phyloP scores from a whole-genome alignment of 805 yeast genomes.

The Candida coquimbonensis region DNA sequence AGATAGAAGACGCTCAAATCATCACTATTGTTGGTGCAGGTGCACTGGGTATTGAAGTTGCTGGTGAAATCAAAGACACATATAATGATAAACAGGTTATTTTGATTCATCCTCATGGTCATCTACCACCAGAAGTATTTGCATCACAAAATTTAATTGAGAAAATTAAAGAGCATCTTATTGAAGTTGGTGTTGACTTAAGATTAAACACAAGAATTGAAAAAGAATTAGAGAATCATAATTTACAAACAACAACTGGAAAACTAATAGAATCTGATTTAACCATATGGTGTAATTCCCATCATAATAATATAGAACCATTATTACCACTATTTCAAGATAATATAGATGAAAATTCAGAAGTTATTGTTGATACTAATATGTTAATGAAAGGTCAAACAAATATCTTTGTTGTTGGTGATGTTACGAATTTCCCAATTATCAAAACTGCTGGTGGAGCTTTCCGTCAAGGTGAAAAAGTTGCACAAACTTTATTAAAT shows the following conservation, averaged over 20 bases:
- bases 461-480: slow-evolving; percentile 18
- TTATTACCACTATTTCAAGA: slow-evolving; percentile 18
- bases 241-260: slow-evolving; percentile 21
- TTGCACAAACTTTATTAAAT: slow-evolving; percentile 16
- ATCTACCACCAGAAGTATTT: slow-evolving; percentile 33
- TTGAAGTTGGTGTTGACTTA: slow-evolving; percentile 20
- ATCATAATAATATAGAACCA: slow-evolving; percentile 28
- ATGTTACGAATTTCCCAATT: slow-evolving; percentile 28
- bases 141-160: slow-evolving; percentile 19
- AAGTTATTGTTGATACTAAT: slow-evolving; percentile 22
- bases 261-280: slow-evolving; percentile 25
- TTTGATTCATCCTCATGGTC: slow-evolving; percentile 35
- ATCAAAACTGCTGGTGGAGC: slow-evolving; percentile 38
- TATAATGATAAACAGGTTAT: slow-evolving; percentile 32
- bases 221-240: slow-evolving; percentile 20
- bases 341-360: slow-evolving; percentile 19
- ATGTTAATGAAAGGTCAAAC: slow-evolving; percentile 17
- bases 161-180: slow-evolving; percentile 9
- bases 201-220: slow-evolving; percentile 27
- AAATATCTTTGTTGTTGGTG: slow-evolving; percentile 33
- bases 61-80: slow-evolving; percentile 37
- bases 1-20: slow-evolving; percentile 28
- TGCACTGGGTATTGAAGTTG: slow-evolving; percentile 44
- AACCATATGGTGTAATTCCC: slow-evolving; percentile 32
- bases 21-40: slow-evolving; percentile 48